Evolutionary conservation across 768 basidiomycete species (phyloP), one percentile per base, ranked within the genome.

Genomic region (Lentinula edodes): DNA sequence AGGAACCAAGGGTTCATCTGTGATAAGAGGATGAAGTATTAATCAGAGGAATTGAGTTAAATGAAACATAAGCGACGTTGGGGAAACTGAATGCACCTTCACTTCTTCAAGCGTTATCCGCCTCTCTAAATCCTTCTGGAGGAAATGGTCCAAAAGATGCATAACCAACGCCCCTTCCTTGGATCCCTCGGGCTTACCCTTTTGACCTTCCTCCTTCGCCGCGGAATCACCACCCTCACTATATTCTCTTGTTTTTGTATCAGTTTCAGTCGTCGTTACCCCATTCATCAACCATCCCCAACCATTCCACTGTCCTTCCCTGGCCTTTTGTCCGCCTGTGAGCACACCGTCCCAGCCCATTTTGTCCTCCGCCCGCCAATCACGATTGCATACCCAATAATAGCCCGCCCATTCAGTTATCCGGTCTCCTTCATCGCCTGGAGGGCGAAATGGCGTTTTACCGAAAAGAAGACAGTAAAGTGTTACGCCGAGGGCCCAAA

Each of bases 401-500:
- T 95, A 96, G 3, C 54, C 55, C 59, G 81, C 81, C 71, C 84
- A 97, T 73, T 95, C 91, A 48, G 78, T 83, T 34, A 66, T 67
- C 60, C 69, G 15, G 8, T 28, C 41, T 6, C 41, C 55, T 32
- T 6, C 62, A 18, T 56, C 57, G 54, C 71, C 75, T n/a, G 75
- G 71, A 0, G 82, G 82, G 35, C 78, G 75, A 73, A 95, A 98
- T 1, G 96, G 96, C 1, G 89, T 84, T 60, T 76, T 78, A 9
- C 94, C 97, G 65, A 96, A 98, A 1, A 98, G 81, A 51, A 98
- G 83, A 70, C 95, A 96, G 74, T 93, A 98, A 5, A 98, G 78
- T 2, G 97, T 99, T 35, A 98, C 90, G 23, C 97, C 97, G 2
- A 99, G 82, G 0, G 97, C 96, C 97, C 97, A 99, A 38, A 99